phyloP scores from a whole-genome alignment of 169 alveolate genomes.

The Besnoitia besnoiti region DNA sequence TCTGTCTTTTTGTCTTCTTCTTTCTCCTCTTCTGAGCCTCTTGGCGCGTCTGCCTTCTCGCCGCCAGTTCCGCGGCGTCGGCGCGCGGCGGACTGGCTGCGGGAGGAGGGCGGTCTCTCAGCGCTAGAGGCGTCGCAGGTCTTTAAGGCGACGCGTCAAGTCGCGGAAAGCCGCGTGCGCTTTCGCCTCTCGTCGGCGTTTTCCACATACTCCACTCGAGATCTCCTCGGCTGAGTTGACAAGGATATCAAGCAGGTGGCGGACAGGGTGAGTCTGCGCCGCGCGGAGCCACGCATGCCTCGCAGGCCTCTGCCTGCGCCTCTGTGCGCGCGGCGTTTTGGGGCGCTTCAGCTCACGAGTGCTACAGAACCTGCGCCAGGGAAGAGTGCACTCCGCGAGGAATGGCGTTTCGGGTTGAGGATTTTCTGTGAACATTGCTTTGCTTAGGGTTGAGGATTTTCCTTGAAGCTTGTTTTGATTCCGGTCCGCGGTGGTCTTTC shows the following conservation, averaged over 20 bases:
- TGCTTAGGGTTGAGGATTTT: too few species aligned
- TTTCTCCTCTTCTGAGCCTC: background rate
- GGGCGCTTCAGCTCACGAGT: too few species aligned
- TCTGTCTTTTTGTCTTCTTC: background rate
- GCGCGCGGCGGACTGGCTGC: background rate
- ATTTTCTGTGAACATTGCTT: too few species aligned
- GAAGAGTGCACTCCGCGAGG: too few species aligned
- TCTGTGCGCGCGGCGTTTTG: too few species aligned
- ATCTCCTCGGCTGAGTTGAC: conserved; percentile 29
- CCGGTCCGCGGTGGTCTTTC: too few species aligned
- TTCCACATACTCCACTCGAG: background rate
- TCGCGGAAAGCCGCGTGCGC: background rate
- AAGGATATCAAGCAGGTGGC: conserved; percentile 37
- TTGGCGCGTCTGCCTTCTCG: background rate
- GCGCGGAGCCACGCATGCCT: too few species aligned
- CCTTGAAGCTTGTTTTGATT: too few species aligned
- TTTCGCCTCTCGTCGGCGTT: background rate
- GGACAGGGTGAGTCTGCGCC: background rate
- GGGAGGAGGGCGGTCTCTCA: conserved; percentile 17
- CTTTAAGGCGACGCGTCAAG: background rate
- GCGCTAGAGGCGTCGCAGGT: background rate
- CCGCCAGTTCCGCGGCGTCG: background rate
- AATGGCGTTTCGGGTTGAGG: too few species aligned
- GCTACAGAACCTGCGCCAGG: too few species aligned
- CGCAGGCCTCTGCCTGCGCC: too few species aligned